Percentiles rank a stretch among this genome's conserved stretches.
Evolutionary conservation across 345 rosid species (phyloP).

Genomic region (Salix caprea): DNA sequence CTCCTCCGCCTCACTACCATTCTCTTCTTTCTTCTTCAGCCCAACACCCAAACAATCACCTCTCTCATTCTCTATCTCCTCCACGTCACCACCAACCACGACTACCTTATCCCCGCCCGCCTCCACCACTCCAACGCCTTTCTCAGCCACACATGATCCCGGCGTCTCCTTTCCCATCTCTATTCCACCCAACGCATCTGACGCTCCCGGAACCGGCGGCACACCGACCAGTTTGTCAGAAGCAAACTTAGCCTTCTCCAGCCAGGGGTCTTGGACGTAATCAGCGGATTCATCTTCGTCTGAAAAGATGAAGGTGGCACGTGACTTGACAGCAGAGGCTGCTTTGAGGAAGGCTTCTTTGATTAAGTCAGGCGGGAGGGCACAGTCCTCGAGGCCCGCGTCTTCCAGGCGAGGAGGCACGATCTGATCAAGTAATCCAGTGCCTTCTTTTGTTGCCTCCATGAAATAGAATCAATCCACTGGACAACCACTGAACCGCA

Average conservation of each 20-base stretch:
- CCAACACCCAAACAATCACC: slow-evolving; percentile 33
- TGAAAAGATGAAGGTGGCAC: slow-evolving; percentile 38
- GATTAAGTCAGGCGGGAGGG: slow-evolving; percentile 59
- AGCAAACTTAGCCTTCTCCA: background rate
- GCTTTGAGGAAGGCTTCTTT: slow-evolving; percentile 67
- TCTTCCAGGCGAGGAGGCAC: slow-evolving; percentile 61
- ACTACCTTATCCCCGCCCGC: slow-evolving; percentile 23
- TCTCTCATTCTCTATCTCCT: slow-evolving; percentile 12
- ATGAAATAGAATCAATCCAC: background rate
- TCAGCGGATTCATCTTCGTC: background rate
- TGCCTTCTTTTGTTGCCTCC: slow-evolving; percentile 12
- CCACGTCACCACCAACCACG: slow-evolving; percentile 26
- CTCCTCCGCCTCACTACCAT: slow-evolving; percentile 4
- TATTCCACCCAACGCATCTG: slow-evolving; percentile 19
- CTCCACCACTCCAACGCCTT: slow-evolving; percentile 24
- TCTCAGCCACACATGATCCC: slow-evolving; percentile 28
- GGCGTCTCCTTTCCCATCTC: background rate
- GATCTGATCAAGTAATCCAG: slow-evolving; percentile 38
- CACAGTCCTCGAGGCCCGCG: slow-evolving; percentile 74
- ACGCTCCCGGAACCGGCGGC: background rate
- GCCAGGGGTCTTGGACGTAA: slow-evolving; percentile 20
- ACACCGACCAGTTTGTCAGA: background rate
- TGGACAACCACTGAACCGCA: too few relatives aligned
- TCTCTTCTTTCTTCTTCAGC: slow-evolving; percentile 12
- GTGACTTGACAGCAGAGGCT: slow-evolving; percentile 50